A percentile compares a stretch with the other conserved stretches of the same genome.
Conservation (phyloP, 108 stramenopile species). For the Nitzschia palea region DNA sequence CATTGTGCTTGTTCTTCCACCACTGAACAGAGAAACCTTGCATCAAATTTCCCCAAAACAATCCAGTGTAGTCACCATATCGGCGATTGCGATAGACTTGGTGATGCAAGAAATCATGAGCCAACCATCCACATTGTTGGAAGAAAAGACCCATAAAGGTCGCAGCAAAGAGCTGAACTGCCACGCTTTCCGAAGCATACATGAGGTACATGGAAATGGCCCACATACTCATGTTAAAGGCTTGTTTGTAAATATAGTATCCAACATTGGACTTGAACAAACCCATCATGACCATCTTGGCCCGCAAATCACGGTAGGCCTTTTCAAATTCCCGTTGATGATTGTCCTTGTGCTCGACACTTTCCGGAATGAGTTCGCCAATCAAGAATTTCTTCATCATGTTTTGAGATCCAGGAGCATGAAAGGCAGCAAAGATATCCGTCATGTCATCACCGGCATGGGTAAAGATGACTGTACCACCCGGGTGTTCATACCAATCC, state of each 20-base stretch:
- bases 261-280: slow-evolving; percentile 89
- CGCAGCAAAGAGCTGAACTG: slow-evolving; percentile 86
- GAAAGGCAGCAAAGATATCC: slow-evolving; percentile 98
- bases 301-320: slow-evolving; percentile 92
- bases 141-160: slow-evolving; percentile 93
- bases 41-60: slow-evolving; percentile 95
- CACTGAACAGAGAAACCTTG: slow-evolving; percentile 93
- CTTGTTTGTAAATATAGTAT: slow-evolving; percentile 95
- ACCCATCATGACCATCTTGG: slow-evolving; percentile 91
- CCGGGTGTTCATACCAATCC: slow-evolving; percentile 96
- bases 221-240: slow-evolving; percentile 85
- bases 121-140: slow-evolving; percentile 99
- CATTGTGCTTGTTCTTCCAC: slow-evolving; percentile 99
- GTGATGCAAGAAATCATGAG: slow-evolving; percentile 98
- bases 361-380: slow-evolving; percentile 87
- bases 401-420: slow-evolving; percentile 87
- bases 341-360: slow-evolving; percentile 73
- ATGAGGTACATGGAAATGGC: slow-evolving; percentile 78
- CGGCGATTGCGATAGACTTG: slow-evolving; percentile 94
- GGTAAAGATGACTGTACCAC: slow-evolving; percentile 96
- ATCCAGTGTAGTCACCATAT: slow-evolving; percentile 90
- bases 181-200: slow-evolving; percentile 57
- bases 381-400: slow-evolving; percentile 93
- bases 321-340: slow-evolving; percentile 91
- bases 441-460: slow-evolving; percentile 99